Base-by-base conservation (phyloP, 768 basidiomycete genomes). In the Butyriboletus loyo region DNA sequence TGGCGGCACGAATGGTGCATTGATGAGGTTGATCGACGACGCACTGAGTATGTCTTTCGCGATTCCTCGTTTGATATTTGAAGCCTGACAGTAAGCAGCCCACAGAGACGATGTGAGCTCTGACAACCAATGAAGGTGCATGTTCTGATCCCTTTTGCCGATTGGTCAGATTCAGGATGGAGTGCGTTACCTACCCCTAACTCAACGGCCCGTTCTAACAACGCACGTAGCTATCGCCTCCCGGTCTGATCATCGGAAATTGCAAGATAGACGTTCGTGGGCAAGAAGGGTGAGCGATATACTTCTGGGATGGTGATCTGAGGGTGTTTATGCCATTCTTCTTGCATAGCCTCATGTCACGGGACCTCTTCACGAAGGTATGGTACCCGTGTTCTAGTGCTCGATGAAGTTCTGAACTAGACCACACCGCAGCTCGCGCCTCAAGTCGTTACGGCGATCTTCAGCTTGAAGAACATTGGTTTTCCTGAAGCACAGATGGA, bases 21-120 rank as follows among this genome's bases (percentile, higher is more conserved):
- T 82, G 30, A 72, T 78, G 72, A 60, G 28, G 6, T 78, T 77
- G 57, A 70, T 81, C 19, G 68, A 72, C 51, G 75, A 76, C 52
- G 82, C 81, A 14, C 66, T 84, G 43, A 62, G 77, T 76, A 54
- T 59, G 74, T 72, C 24, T 21, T 43, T 13, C n/a, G 9, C 15
- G 14, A 35, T n/a, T 22, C 41, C 45, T 6, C 30, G 30, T 24
- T 50, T n/a, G 38, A 22, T 31, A 35, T 42, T 50, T 9, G 43
- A 54, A 72, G 71, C 70, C 24, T 50, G 67, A 34, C 63, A 73
- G 24, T 70, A 75, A 49, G 63, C 71, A 59, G 73, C 74, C 44
- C 49, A 59, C 50, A 21, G 17, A 28, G 37, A 54, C 3, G 36
- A 60, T 21, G 55, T 63, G 74, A 75, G 70, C 76, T 19, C 1